Percentiles rank a stretch among this genome's conserved stretches.
phyloP scores from a whole-genome alignment of 1,284 basidiomycete genomes.

The Tausonia pullulans region DNA sequence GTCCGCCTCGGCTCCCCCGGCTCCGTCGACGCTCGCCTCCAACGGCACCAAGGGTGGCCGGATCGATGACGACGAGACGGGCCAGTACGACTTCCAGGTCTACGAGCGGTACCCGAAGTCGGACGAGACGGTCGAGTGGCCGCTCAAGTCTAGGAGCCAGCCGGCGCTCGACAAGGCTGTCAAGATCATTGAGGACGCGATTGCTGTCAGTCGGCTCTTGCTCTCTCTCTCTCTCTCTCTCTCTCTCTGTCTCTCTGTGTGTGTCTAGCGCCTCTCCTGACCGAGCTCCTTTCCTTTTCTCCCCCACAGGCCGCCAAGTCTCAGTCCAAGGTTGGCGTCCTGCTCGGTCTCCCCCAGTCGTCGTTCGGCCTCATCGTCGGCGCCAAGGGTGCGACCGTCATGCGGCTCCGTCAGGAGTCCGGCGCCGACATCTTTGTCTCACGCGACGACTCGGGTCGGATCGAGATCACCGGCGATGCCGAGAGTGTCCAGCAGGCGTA shows the following conservation, averaged over 20 bases:
- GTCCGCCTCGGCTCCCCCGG: slow-evolving; percentile 38
- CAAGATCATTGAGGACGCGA: slow-evolving; percentile 34
- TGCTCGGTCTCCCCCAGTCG: slow-evolving; percentile 56
- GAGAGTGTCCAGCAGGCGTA: slow-evolving; percentile 60
- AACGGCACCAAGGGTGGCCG: slow-evolving; percentile 47
- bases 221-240: not conserved
- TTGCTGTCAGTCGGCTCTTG: not conserved
- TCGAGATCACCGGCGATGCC: slow-evolving; percentile 40
- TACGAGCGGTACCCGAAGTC: slow-evolving; percentile 63
- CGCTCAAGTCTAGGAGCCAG: slow-evolving; percentile 65
- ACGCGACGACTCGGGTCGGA: slow-evolving; percentile 70
- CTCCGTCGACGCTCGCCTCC: slow-evolving; percentile 25
- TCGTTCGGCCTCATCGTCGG: slow-evolving; percentile 57
- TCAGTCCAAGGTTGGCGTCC: slow-evolving; percentile 45
- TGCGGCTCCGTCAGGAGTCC: slow-evolving; percentile 69
- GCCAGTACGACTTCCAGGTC: slow-evolving; percentile 54
- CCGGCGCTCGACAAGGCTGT: slow-evolving; percentile 64
- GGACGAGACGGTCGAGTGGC: slow-evolving; percentile 58
- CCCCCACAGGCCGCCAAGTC: slow-evolving; percentile 34
- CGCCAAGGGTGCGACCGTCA: slow-evolving; percentile 64
- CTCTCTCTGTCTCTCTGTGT: not conserved
- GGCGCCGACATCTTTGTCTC: slow-evolving; percentile 81
- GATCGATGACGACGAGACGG: slow-evolving; percentile 62
- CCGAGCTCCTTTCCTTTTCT: slow-evolving; percentile 33
- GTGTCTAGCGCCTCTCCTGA: not conserved